These are phyloP conservation scores for Leccinum arenicola DNA, from an alignment of 768 basidiomycete species.

Conservation along the genomic window DNA sequence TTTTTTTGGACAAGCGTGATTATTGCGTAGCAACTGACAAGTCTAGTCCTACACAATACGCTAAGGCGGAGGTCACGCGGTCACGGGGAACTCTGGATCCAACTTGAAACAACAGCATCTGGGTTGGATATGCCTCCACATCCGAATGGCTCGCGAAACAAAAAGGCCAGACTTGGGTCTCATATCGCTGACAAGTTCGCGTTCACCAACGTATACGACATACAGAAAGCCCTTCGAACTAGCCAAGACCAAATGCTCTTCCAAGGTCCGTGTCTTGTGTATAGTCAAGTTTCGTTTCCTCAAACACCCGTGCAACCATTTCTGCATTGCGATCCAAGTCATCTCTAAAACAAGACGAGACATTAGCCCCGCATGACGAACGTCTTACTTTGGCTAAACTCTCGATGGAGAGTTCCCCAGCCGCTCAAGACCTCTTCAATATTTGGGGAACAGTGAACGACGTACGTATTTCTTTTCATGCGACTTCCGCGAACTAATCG, in stretches of 20 bases:
- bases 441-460: conserved; percentile 56
- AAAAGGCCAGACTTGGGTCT: conserved; percentile 22
- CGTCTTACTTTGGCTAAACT: conserved; percentile 55
- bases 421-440: conserved; percentile 58
- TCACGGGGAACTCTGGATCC: no score
- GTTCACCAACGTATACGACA: conserved; percentile 23
- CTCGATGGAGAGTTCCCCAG: conserved; percentile 60
- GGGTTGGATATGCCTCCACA: conserved; percentile 15
- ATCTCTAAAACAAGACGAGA: conserved; percentile 48
- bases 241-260: conserved; percentile 16
- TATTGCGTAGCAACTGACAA: no score
- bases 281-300: neutral
- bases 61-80: no score
- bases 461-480: conserved; percentile 35
- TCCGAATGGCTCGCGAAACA: conserved; percentile 12
- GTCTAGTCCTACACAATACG: no score
- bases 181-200: conserved; percentile 7
- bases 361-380: conserved; percentile 52
- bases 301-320: conserved; percentile 33
- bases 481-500: neutral
- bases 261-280: conserved; percentile 19
- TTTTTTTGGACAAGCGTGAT: no score
- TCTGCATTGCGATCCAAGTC: conserved; percentile 55
- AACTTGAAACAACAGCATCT: conserved; percentile 11
- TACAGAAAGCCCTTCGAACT: conserved; percentile 17